These are phyloP conservation scores for Casaregolazyma lundiana DNA, from an alignment of 1,139 yeast species.

Conservation along the genomic window DNA sequence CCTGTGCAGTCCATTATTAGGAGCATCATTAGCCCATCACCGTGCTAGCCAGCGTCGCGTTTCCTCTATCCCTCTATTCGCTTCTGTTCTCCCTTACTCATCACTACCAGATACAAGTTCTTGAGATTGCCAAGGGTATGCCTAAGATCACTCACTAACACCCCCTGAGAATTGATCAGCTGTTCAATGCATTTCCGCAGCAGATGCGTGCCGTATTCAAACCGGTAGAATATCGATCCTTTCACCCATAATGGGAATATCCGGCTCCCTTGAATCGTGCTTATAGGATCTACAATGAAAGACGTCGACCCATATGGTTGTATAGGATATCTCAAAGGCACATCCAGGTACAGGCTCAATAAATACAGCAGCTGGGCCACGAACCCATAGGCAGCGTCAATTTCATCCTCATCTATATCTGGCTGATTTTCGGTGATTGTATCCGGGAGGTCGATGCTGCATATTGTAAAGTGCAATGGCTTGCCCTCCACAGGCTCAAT, in stretches of 20 bases:
- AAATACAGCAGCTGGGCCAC: constrained; percentile 42
- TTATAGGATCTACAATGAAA: constrained; percentile 47
- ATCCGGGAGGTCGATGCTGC: constrained; percentile 29
- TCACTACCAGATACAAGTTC: constrained; percentile 33
- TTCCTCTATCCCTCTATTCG: background rate
- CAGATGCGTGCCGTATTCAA: constrained; percentile 49
- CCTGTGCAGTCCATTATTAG: too few species aligned
- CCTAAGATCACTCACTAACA: constrained; percentile 35
- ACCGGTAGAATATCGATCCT: constrained; percentile 44
- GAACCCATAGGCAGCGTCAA: constrained; percentile 49
- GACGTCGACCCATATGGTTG: constrained; percentile 49
- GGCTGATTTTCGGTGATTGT: constrained; percentile 20
- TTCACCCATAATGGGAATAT: constrained; percentile 47
- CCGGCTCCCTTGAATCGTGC: constrained; percentile 41
- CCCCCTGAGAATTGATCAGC: constrained; percentile 37
- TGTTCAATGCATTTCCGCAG: constrained; percentile 49
- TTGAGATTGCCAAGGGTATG: constrained; percentile 40
- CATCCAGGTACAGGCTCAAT: constrained; percentile 41
- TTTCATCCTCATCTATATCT: constrained; percentile 33
- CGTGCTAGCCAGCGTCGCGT: constrained; percentile 26
- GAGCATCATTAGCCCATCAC: background rate
- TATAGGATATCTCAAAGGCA: constrained; percentile 50
- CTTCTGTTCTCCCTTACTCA: constrained; percentile 8
- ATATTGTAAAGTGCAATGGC: constrained; percentile 35
- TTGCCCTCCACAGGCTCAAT: constrained; percentile 30